Conservation (phyloP, 805 yeast species). For the Spathaspora arborariae region DNA sequence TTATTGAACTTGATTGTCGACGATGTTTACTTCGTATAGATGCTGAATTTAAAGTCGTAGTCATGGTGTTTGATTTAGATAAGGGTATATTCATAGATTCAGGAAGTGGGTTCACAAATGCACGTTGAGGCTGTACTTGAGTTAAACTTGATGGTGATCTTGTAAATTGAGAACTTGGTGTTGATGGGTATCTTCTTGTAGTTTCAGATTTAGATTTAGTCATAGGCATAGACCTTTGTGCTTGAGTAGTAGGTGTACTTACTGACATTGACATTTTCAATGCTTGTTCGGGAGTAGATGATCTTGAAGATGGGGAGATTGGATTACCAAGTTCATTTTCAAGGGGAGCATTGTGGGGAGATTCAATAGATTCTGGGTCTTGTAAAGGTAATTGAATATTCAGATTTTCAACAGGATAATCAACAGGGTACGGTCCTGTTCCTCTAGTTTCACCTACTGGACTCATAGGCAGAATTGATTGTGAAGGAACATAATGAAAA, state of each 20-base stretch:
- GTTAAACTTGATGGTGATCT: neutral
- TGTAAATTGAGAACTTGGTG: neutral
- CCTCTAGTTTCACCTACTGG: neutral
- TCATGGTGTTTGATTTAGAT: neutral
- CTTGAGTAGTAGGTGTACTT: neutral
- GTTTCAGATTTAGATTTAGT: neutral
- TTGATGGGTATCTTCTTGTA: neutral
- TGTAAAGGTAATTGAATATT: neutral
- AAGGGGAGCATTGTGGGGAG: neutral
- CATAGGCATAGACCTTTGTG: neutral
- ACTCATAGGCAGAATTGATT: neutral
- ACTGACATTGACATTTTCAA: neutral
- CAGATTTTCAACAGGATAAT: neutral
- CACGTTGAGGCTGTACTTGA: neutral
- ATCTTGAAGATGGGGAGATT: neutral
- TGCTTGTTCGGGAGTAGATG: neutral
- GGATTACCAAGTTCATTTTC: neutral
- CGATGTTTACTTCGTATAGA: conserved; percentile 8
- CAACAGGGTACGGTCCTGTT: neutral
- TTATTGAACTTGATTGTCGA: conserved; percentile 27
- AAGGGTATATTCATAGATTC: neutral
- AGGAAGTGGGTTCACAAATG: neutral
- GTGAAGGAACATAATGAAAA: neutral
- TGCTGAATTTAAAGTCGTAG: neutral
- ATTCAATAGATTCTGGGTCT: neutral